Base-by-base conservation (phyloP, 2,329 filamentous ascomycete genomes). In the Ophiostoma novo-ulmi region DNA sequence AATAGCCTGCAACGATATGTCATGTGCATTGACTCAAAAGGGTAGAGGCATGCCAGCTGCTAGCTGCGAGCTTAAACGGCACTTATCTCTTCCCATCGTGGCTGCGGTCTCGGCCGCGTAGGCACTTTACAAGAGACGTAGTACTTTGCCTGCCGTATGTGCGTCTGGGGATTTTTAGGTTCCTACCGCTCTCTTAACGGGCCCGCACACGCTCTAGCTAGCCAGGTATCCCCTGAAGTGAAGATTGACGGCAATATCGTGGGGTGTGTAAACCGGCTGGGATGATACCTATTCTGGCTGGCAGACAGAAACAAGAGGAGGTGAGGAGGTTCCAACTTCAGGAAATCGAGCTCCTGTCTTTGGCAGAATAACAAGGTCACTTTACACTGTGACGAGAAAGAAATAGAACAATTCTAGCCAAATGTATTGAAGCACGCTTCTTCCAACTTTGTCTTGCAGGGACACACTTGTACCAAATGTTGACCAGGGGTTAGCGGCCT, bases 221-320 rank as follows among this genome's bases (percentile, higher is more conserved):
- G 36, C 20, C 36, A 11, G 13, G 35, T n/a, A 13, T 70, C 70
- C 71, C 67, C 38, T 70, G 52, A 70, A 72, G 73, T 75, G 72
- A 74, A 74, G 77, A 79, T 78, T 76, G 77, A 77, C 78, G 76
- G 74, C 76, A 74, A 71, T 74, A 77, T 78, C 78, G 77, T 79
- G 78, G 77, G 76, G 77, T 77, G 76, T 75, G 75, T 75, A 75
- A 20, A 65, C 31, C 38, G 71, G 70, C 72, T 71, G 61, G 71
- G 70, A 70, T 72, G 71, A 69, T 70, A 75, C 73, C 77, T 77
- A 78, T 77, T 77, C 75, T 72, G 74, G 55, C 70, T 72, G 73
- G 74, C 75, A 75, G 74, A 74, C 74, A 31, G 44, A 48, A 48
- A 48, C 44, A 48, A 48, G 44, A 44, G 4, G 41, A n/a, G 17